These are phyloP conservation scores for Boletus tomentosulus DNA, from an alignment of 768 basidiomycete genomes.

Conservation along the genomic window DNA sequence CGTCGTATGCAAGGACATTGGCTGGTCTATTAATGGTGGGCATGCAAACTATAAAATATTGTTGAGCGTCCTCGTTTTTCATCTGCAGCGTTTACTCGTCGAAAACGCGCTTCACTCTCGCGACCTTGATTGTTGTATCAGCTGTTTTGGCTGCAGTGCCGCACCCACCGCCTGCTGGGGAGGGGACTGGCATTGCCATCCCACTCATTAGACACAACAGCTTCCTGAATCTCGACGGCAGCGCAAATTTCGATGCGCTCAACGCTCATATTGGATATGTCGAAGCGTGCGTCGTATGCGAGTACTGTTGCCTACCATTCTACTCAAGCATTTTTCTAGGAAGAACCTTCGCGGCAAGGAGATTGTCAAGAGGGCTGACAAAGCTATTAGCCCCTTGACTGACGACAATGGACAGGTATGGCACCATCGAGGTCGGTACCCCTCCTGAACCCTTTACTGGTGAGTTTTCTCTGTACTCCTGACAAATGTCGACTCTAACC, in stretches of 20 bases:
- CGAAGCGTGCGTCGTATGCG: conserved; percentile 1
- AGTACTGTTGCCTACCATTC: not conserved
- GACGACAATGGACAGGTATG: not conserved
- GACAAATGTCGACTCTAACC: not conserved
- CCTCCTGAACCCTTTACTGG: conserved; percentile 1
- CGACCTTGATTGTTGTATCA: not conserved
- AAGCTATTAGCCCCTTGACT: not conserved
- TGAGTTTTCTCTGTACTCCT: not conserved
- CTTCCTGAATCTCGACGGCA: not conserved
- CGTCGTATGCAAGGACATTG: too few species aligned
- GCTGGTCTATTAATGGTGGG: too few species aligned
- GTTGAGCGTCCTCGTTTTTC: too few species aligned
- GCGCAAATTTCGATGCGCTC: not conserved
- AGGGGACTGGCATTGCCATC: not conserved
- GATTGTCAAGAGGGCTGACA: not conserved
- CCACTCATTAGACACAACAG: not conserved
- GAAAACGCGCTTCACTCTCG: conserved; percentile 7
- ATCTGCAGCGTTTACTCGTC: not conserved
- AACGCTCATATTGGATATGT: conserved; percentile 2
- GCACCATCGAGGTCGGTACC: conserved; percentile 9
- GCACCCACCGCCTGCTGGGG: not conserved
- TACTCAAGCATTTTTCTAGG: not conserved
- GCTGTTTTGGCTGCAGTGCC: not conserved
- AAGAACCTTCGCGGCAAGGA: conserved; percentile 1
- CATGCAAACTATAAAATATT: too few species aligned